A percentile compares a stretch with the other conserved stretches of the same genome.
Conservation (phyloP, 2,329 filamentous ascomycete species). For the Xylariaceae sp. region DNA sequence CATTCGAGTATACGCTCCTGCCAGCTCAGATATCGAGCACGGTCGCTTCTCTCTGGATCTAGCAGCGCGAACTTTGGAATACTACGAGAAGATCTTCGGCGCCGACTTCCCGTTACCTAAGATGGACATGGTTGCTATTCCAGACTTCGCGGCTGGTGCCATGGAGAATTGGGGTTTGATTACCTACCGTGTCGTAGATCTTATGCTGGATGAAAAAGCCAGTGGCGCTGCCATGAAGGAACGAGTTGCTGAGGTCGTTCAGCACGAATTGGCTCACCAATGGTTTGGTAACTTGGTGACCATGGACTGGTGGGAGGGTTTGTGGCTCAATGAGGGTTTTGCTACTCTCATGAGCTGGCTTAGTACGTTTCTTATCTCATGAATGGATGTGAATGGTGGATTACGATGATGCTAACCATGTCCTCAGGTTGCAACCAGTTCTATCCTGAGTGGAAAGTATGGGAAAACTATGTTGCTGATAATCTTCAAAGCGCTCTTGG, state of each 20-base stretch:
- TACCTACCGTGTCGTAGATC: conserved; percentile 88
- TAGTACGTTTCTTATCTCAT: conserved; percentile 27
- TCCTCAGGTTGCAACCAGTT: conserved; percentile 85
- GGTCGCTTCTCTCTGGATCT: conserved; percentile 87
- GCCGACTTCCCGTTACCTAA: conserved; percentile 84
- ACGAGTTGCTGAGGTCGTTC: conserved; percentile 89
- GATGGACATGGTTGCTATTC: conserved; percentile 96
- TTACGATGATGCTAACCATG: conserved; percentile 9
- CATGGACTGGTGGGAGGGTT: conserved; percentile 97
- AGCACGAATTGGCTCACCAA: conserved; percentile 95
- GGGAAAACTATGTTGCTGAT: conserved; percentile 92
- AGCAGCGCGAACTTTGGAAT: conserved; percentile 82
- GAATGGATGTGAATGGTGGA: neutral
- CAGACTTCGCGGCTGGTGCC: conserved; percentile 90
- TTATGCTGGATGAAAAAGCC: conserved; percentile 87
- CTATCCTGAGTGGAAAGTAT: conserved; percentile 98
- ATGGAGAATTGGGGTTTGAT: conserved; percentile 99
- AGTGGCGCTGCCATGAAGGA: conserved; percentile 87
- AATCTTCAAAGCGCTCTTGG: conserved; percentile 84
- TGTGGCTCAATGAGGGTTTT: conserved; percentile 95
- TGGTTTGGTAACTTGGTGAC: conserved; percentile 98
- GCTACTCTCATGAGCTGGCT: conserved; percentile 87
- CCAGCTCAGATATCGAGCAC: conserved; percentile 84
- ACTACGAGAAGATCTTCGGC: conserved; percentile 94
- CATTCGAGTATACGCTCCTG: conserved; percentile 88